phyloP scores from a whole-genome alignment of 805 yeast genomes.

The Cyberlindnera misumaiensis region DNA sequence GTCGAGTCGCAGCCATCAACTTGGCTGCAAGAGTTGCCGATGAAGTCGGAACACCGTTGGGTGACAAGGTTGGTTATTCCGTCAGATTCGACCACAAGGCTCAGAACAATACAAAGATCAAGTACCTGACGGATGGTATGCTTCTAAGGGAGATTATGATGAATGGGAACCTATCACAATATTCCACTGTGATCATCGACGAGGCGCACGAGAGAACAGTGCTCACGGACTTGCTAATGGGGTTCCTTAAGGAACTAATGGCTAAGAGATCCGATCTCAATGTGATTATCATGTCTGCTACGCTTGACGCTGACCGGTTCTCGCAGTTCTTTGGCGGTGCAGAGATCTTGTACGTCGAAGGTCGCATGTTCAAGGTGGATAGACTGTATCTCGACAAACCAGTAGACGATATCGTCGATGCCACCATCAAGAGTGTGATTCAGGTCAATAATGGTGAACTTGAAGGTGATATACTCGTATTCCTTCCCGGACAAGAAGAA shows the following conservation, averaged over 20 bases:
- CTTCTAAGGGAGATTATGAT: conserved; percentile 83
- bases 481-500: conserved; percentile 95
- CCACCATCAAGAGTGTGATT: conserved; percentile 62
- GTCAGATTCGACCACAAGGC: conserved; percentile 82
- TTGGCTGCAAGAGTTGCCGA: conserved; percentile 89
- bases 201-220: conserved; percentile 98
- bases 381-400: conserved; percentile 57
- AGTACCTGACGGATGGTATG: conserved; percentile 97
- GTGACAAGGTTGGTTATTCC: conserved; percentile 83
- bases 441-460: conserved; percentile 72
- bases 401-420: conserved; percentile 79
- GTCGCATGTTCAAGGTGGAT: conserved; percentile 81
- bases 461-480: conserved; percentile 86
- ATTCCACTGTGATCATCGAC: conserved; percentile 77
- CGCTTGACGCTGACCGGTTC: conserved; percentile 85
- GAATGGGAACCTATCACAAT: conserved; percentile 54
- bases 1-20: conserved; percentile 95
- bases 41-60: conserved; percentile 72
- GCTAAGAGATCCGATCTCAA: conserved; percentile 48
- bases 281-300: conserved; percentile 91
- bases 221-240: conserved; percentile 82
- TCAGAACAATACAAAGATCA: conserved; percentile 54
- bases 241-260: conserved; percentile 70
- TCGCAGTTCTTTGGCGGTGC: conserved; percentile 71
- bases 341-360: conserved; percentile 83